Evolutionary conservation across 1,284 basidiomycete species (phyloP), one percentile per base, ranked within the genome.

Genomic region (Nidula niveotomentosa): DNA sequence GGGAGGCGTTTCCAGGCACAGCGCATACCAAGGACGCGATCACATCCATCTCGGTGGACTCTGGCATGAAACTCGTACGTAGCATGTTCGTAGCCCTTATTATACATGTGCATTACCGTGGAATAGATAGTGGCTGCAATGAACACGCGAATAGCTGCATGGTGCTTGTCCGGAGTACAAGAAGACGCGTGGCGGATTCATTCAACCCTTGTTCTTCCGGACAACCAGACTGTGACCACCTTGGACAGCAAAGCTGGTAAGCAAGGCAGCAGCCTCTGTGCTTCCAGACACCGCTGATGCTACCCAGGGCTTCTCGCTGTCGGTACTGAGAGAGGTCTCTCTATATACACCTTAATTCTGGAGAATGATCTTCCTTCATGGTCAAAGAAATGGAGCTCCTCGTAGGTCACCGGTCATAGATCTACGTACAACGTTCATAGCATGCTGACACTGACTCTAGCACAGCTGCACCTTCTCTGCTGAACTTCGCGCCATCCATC

Each of bases 301-400:
- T 49, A 39, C 39, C 35, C 62, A 92, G 90, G 89, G 56, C 73
- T 91, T 30, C 80, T 93, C 59, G 85, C 85, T 34, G 79, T 92
- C 44, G 88, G 85, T 18, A 85, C 78, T 41, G 63, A 72, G 23
- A 71, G 67, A 53, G 78, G 79, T 48, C 70, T 93, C 12, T 85
- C 86, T 2, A 80, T 91, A 0, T 89, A 90, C 63, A 89, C 85
- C 1, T 71, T 92, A 44, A 83, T 87, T 55, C 76, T 90, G 44
- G 88, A 92, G 62, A 88, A 91, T 63, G 88, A 91, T 66, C 78
- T 93, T 18, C 87, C 85, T 9, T 88, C 84, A 1, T 93, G 91
- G 91, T 86, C 84, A 4, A 74, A 75, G 63, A 91, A 90, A 69
- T 92, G 90, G 91, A 77, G 73, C 17, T 71, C 76, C 51, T 64